Conservation (phyloP, 2,329 filamentous ascomycete genomes). For the Sclerotinia spermophila region DNA sequence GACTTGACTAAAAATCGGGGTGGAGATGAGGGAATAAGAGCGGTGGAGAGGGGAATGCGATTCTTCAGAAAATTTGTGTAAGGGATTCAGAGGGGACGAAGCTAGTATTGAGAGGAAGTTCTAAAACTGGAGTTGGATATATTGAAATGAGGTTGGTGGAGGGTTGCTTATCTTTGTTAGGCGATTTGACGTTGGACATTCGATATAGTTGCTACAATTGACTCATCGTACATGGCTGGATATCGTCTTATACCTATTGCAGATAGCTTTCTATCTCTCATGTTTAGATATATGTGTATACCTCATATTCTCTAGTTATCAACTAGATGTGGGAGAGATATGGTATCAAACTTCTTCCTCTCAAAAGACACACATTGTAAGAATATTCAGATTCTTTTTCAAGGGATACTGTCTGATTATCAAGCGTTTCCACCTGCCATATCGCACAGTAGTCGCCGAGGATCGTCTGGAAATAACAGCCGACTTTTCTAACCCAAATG, state of each 20-base stretch:
- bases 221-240: background rate
- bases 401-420: background rate
- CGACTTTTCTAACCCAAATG: background rate
- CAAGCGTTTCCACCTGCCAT: background rate
- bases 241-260: background rate
- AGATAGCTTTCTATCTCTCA: background rate
- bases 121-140: background rate
- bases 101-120: background rate
- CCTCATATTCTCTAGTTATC: background rate
- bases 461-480: background rate
- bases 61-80: slow-evolving; percentile 1
- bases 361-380: background rate
- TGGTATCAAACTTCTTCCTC: background rate
- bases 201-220: background rate
- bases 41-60: background rate
- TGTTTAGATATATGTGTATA: background rate
- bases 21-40: background rate
- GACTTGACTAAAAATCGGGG: slow-evolving; percentile 13
- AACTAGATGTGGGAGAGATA: background rate
- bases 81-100: too few relatives aligned
- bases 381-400: background rate
- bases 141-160: background rate
- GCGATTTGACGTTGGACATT: background rate
- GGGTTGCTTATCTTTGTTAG: background rate
- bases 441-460: background rate